Evolutionary conservation across 352 stramenopile genomes (phyloP).

Genomic region (Pelagophyceae sp.): DNA sequence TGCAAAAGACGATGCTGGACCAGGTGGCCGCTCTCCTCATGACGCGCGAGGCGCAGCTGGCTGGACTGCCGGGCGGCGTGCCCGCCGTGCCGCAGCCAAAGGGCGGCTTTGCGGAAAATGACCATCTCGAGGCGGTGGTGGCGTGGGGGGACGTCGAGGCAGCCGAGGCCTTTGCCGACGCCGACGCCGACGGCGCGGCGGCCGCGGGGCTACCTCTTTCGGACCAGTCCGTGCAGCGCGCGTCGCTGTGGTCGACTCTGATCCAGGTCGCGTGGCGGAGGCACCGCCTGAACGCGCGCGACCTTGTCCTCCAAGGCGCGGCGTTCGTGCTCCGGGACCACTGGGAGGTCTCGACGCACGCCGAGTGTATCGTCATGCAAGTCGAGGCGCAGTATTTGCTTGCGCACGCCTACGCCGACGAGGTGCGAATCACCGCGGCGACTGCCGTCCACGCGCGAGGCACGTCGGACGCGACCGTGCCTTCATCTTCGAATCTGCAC

Average conservation of each 20-base stretch:
- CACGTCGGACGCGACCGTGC: too few relatives aligned
- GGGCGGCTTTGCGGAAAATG: not conserved
- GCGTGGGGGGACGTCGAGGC: not conserved
- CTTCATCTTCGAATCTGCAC: too few relatives aligned
- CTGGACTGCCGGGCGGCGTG: not conserved
- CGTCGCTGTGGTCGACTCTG: conserved; percentile 21
- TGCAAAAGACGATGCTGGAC: conserved; percentile 33
- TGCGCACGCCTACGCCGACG: conserved; percentile 33
- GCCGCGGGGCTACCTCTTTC: too few relatives aligned
- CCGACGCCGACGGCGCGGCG: conserved; percentile 12
- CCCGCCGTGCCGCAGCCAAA: not conserved
- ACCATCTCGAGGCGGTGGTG: too few relatives aligned
- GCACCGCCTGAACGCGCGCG: not conserved
- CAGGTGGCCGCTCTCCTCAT: conserved; percentile 30
- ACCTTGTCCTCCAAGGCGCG: conserved; percentile 25
- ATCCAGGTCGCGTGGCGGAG: conserved; percentile 22
- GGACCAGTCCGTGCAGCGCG: conserved; percentile 14
- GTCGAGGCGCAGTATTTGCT: conserved; percentile 37
- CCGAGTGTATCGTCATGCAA: conserved; percentile 35
- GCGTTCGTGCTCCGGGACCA: conserved; percentile 24
- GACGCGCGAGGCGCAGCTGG: not conserved
- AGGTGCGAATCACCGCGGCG: conserved; percentile 15
- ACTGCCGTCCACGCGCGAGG: conserved; percentile 2
- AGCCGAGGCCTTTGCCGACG: not conserved
- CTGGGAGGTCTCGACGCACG: conserved; percentile 27